Percentiles rank a stretch among this genome's conserved stretches.
Evolutionary conservation across 2,329 filamentous ascomycete genomes (phyloP).

Genomic region (Trichoderma sp.): DNA sequence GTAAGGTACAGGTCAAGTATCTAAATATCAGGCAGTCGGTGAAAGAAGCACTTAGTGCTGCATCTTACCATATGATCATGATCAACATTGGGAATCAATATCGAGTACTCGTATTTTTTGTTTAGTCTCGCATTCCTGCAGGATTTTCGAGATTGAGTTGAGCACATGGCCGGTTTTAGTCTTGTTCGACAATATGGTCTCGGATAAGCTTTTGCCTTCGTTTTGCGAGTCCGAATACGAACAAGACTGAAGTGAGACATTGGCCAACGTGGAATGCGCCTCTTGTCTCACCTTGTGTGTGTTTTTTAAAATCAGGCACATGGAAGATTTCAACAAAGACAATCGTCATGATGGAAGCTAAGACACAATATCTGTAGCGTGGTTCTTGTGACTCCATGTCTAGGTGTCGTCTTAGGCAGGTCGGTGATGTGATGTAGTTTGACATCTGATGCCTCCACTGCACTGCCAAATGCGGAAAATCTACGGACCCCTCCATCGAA

Average conservation of each 20-base stretch:
- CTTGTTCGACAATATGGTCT: neutral
- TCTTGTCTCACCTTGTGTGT: neutral
- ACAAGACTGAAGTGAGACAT: neutral
- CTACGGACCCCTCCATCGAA: constrained; percentile 10
- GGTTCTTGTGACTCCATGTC: neutral
- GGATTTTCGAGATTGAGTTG: neutral
- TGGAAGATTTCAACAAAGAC: neutral
- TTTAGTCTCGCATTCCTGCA: constrained; percentile 5
- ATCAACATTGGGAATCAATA: neutral
- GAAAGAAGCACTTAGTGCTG: neutral
- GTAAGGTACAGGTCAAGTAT: neutral
- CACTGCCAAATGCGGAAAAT: constrained; percentile 3
- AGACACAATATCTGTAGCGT: neutral
- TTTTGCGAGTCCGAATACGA: constrained; percentile 18
- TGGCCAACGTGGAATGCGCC: neutral
- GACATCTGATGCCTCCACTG: neutral
- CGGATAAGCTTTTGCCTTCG: neutral
- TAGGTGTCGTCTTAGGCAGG: neutral
- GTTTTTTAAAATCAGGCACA: neutral
- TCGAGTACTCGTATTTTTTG: neutral
- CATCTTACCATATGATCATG: neutral
- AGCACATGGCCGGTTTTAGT: neutral
- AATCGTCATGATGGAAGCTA: neutral
- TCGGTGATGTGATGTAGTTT: neutral
- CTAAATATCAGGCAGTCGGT: neutral